Conservation (phyloP, 352 stramenopile genomes). For the Phytophthora sp. region DNA sequence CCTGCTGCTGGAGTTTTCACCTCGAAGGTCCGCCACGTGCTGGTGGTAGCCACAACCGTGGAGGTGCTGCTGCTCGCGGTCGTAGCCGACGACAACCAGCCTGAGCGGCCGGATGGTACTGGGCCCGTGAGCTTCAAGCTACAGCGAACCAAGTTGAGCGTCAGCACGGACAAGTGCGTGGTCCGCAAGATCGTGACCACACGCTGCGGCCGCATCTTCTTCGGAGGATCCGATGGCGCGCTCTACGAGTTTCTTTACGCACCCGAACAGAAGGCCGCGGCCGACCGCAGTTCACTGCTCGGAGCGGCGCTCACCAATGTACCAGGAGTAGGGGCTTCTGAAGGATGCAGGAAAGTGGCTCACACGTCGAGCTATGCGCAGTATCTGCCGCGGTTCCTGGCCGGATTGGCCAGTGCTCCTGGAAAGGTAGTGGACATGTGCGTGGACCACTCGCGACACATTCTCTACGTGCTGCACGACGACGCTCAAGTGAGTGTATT, state of each 20-base stretch:
- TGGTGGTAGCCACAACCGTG: slow-evolving; percentile 95
- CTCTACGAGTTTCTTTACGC: slow-evolving; percentile 94
- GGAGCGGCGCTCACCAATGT: slow-evolving; percentile 38
- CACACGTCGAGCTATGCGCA: slow-evolving; percentile 89
- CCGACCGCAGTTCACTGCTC: slow-evolving; percentile 40
- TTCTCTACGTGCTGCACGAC: slow-evolving; percentile 93
- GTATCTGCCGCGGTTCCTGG: slow-evolving; percentile 80
- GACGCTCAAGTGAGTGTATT: slow-evolving; percentile 79
- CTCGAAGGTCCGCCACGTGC: slow-evolving; percentile 92
- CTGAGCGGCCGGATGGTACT: slow-evolving; percentile 18
- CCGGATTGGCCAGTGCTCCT: slow-evolving; percentile 75
- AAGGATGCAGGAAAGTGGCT: slow-evolving; percentile 92
- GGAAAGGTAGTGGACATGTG: slow-evolving; percentile 89
- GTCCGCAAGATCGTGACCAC: slow-evolving; percentile 92
- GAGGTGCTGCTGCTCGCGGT: slow-evolving; percentile 95
- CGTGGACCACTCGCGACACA: slow-evolving; percentile 87
- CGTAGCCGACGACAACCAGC: slow-evolving; percentile 56
- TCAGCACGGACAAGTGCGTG: slow-evolving; percentile 94
- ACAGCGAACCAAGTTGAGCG: slow-evolving; percentile 87
- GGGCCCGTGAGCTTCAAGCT: slow-evolving; percentile 46
- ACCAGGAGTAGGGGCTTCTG: slow-evolving; percentile 43
- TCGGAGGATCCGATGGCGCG: slow-evolving; percentile 95
- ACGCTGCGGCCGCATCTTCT: slow-evolving; percentile 93
- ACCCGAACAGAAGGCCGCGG: slow-evolving; percentile 42
- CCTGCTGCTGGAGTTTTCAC: slow-evolving; percentile 94